Percentiles rank a stretch among this genome's conserved stretches.
These are phyloP conservation scores for Solanum chiquidenum DNA, from an alignment of 257 asterid genomes.

Conservation along the genomic window DNA sequence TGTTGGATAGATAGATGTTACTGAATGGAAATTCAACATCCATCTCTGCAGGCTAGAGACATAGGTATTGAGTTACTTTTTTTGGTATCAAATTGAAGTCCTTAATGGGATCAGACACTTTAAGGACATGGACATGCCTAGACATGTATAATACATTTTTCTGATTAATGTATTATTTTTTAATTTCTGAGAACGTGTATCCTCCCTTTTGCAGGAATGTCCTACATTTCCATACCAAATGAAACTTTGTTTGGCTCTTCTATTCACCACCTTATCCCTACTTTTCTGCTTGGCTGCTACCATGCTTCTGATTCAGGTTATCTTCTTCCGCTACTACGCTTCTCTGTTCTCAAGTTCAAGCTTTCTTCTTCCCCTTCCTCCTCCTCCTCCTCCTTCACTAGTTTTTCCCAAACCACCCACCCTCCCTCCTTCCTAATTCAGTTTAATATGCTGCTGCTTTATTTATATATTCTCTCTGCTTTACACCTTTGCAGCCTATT, in stretches of 20 bases:
- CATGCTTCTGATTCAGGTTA: neutral
- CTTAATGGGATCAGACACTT: neutral
- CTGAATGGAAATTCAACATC: neutral
- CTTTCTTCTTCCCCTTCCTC: neutral
- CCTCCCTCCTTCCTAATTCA: neutral
- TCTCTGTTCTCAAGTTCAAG: neutral
- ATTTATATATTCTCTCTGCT: neutral
- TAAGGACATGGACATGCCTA: neutral
- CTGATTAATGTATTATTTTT: neutral
- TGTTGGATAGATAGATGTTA: neutral
- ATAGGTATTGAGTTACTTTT: neutral
- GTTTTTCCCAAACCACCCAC: neutral
- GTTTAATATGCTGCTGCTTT: neutral
- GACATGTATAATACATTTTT: neutral
- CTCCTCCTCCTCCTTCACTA: neutral
- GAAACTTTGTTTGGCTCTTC: neutral
- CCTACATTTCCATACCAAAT: neutral
- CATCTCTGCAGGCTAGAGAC: neutral
- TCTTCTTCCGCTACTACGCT: neutral
- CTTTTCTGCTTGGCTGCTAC: neutral
- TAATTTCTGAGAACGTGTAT: neutral
- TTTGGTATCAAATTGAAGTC: neutral
- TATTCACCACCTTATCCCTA: neutral
- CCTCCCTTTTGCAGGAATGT: neutral
- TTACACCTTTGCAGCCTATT: neutral